Evolutionary conservation across 768 basidiomycete species (phyloP).

Genomic region (Panaeolus cyanescens): DNA sequence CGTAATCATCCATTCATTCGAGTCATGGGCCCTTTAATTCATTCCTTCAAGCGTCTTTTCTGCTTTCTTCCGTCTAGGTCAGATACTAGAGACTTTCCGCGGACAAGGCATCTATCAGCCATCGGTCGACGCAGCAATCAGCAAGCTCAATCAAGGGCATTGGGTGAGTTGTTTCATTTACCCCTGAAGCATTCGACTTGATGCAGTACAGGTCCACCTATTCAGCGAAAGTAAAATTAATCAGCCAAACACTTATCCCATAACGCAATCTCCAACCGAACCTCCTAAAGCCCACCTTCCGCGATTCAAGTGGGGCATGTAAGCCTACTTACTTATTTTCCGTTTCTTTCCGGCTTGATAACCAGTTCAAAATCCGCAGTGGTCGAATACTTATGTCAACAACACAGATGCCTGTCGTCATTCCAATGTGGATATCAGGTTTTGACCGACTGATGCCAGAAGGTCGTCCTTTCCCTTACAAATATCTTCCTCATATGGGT

Average conservation of each 20-base stretch:
- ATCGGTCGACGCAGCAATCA: constrained; percentile 82
- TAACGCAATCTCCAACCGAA: constrained; percentile 38
- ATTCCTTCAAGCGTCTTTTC: constrained; percentile 68
- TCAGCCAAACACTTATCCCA: constrained; percentile 59
- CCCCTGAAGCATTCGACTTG: not conserved
- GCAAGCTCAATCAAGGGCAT: constrained; percentile 75
- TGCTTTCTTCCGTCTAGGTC: constrained; percentile 84
- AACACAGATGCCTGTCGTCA: constrained; percentile 66
- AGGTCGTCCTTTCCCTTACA: constrained; percentile 73
- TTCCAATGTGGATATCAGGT: constrained; percentile 90
- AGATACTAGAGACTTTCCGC: constrained; percentile 90
- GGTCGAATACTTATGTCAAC: constrained; percentile 78
- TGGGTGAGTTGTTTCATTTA: constrained; percentile 64
- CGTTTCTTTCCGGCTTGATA: not conserved
- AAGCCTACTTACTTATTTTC: constrained; percentile 34
- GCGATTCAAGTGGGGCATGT: constrained; percentile 97
- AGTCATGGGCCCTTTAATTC: constrained; percentile 8
- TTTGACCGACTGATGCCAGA: constrained; percentile 94
- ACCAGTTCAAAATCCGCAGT: constrained; percentile 38
- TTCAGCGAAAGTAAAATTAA: constrained; percentile 90
- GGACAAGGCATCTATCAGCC: constrained; percentile 89
- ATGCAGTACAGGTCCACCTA: constrained; percentile 73
- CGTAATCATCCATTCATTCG: constrained; percentile 48
- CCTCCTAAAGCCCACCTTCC: constrained; percentile 43
- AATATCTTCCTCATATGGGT: constrained; percentile 65